Evolutionary conservation across 2,329 filamentous ascomycete genomes (phyloP).

Genomic region (Ophiostoma piceae): DNA sequence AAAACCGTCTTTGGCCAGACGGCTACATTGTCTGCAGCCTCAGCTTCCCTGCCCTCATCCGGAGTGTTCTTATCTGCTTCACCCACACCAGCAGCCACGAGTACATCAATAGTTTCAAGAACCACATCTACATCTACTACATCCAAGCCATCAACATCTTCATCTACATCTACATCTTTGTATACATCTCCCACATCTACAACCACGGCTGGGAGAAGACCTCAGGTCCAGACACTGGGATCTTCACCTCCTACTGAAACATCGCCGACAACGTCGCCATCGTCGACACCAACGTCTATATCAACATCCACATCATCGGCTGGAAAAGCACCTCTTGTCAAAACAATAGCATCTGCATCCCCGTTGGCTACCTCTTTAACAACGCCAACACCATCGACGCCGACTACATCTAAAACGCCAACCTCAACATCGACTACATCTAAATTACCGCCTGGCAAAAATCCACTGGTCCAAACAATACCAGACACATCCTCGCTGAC

Average conservation of each 20-base stretch:
- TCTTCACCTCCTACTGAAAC: no score
- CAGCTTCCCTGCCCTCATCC: not conserved
- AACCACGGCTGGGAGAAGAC: not conserved
- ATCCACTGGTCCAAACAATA: no score
- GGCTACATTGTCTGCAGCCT: not conserved
- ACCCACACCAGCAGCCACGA: not conserved
- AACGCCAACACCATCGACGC: not conserved
- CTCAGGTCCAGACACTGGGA: no score
- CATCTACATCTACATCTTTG: not conserved
- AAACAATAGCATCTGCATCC: not conserved
- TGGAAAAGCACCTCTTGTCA: no score
- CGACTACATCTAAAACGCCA: no score
- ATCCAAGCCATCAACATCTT: not conserved
- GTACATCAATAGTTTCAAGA: not conserved
- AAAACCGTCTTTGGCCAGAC: not conserved
- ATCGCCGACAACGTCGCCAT: no score
- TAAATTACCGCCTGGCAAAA: no score
- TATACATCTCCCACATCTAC: no score
- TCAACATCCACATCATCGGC: no score
- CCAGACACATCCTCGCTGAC: not conserved
- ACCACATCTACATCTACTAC: not conserved
- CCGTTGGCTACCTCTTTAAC: no score
- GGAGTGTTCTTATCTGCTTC: not conserved
- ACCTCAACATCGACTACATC: no score
- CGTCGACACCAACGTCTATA: no score